Base-by-base conservation (phyloP, 1,139 yeast species). In the Debaryomyces sp. region DNA sequence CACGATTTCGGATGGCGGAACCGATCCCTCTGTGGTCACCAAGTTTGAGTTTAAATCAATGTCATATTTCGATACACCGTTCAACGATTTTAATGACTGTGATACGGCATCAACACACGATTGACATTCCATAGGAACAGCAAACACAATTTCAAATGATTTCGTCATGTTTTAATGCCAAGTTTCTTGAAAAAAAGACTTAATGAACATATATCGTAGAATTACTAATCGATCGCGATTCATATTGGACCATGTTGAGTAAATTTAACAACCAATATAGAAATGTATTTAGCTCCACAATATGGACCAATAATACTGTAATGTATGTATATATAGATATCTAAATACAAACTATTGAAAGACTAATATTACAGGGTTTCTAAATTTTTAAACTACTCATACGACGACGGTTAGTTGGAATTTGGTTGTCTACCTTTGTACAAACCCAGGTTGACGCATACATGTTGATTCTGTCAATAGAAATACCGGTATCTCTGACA, bases 361-460 rank as follows among this genome's bases (percentile, higher is more conserved):
- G 9, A 41, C 18, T 22, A 24, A 21, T 15, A 29, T 36, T 13
- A 13, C 32, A n/a, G 18, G 33, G 18, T 12, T 12, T 15, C 15
- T 61, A 73, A 43, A 74, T 72, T 48, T 63, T 63, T 54, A 74
- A 70, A 46, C 71, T 68, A 57, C 78, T 73, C 67, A 74, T 74
- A 56, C 77, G 68, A 49, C 65, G 57, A 44, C 69, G 66, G 35
- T 38, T 40, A 50, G 15, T 44, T 41, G 13, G 45, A 59, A 17
- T 52, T 13, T 41, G 35, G 6, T 30, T 22, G 13, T 30, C 65
- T 17, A 57, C 42, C 53, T 87, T 87, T 34, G 85, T 84, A 63
- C 92, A 86, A 22, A 88, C 82, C 96, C 96, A 88, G 1, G 95
- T 87, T 5, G 92, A 86, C 1, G 96, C 95, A 63, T 88, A 88